phyloP scores from a whole-genome alignment of 1,139 yeast species.

The Kodamaea suecica region DNA sequence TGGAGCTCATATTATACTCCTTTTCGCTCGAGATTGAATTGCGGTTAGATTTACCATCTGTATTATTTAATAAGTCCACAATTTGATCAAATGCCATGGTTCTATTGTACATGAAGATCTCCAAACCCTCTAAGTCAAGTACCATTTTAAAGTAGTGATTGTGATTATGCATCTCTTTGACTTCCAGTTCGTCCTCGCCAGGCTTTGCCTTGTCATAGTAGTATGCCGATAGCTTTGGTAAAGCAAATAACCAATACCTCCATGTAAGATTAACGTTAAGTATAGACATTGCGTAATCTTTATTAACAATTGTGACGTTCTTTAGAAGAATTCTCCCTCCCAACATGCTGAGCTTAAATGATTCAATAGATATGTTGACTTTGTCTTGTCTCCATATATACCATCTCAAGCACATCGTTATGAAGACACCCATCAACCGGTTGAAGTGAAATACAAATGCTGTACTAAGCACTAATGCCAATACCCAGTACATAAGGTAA shows the following conservation, averaged over 20 bases:
- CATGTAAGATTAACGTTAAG: slow-evolving; percentile 76
- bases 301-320: slow-evolving; percentile 66
- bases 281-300: slow-evolving; percentile 67
- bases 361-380: slow-evolving; percentile 62
- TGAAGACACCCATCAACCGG: slow-evolving; percentile 61
- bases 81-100: slow-evolving; percentile 72
- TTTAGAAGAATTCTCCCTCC: slow-evolving; percentile 83
- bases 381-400: slow-evolving; percentile 62
- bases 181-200: slow-evolving; percentile 9
- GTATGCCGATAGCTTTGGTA: slow-evolving; percentile 48
- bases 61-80: slow-evolving; percentile 38
- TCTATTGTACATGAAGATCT: slow-evolving; percentile 76
- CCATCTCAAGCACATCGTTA: slow-evolving; percentile 51
- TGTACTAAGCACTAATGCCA: slow-evolving; percentile 59
- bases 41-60: not conserved
- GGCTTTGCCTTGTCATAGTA: slow-evolving; percentile 26
- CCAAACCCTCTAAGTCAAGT: slow-evolving; percentile 70
- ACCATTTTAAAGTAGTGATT: slow-evolving; percentile 55
- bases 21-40: not conserved
- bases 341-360: slow-evolving; percentile 69
- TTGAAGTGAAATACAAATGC: slow-evolving; percentile 74
- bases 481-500: slow-evolving; percentile 78
- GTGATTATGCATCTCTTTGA: slow-evolving; percentile 21
- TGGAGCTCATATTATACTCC: not conserved
- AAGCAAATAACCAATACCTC: slow-evolving; percentile 76